Percentiles rank a stretch among this genome's conserved stretches.
phyloP scores from a whole-genome alignment of 306 rosid species.

The Prunus dulcis region DNA sequence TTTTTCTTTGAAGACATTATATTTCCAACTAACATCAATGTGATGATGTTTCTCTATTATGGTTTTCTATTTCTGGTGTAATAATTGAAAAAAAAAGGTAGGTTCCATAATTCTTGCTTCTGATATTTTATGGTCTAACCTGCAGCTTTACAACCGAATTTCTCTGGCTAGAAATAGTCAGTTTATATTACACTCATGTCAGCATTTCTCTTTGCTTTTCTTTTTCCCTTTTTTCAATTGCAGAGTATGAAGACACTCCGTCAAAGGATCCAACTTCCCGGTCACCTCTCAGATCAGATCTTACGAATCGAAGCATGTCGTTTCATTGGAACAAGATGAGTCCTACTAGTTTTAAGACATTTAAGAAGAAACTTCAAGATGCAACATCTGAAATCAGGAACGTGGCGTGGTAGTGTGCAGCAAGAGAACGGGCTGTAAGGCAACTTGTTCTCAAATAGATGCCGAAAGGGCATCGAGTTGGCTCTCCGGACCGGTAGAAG shows the following conservation, averaged over 20 bases:
- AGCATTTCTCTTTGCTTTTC: background rate
- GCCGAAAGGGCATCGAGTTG: background rate
- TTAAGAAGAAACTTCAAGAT: conserved; percentile 42
- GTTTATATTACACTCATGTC: background rate
- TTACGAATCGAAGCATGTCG: conserved; percentile 31
- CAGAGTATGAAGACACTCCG: conserved; percentile 46
- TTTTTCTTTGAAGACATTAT: background rate
- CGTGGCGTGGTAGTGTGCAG: conserved; percentile 17
- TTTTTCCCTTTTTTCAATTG: background rate
- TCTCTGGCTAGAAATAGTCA: background rate
- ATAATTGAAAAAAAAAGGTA: background rate
- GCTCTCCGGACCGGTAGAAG: background rate
- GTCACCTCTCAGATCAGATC: conserved; percentile 27
- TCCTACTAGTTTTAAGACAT: conserved; percentile 27
- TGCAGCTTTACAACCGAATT: background rate
- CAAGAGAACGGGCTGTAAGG: background rate
- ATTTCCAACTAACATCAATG: background rate
- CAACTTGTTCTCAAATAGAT: background rate
- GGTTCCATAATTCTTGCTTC: background rate
- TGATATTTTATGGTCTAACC: background rate
- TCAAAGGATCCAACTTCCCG: conserved; percentile 23
- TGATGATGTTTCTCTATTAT: background rate
- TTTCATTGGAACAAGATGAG: conserved; percentile 25
- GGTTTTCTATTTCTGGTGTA: background rate
- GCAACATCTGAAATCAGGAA: conserved; percentile 38